Percentiles rank a stretch among this genome's conserved stretches.
phyloP scores from a whole-genome alignment of 306 rosid species.

The Vigna angularis region DNA sequence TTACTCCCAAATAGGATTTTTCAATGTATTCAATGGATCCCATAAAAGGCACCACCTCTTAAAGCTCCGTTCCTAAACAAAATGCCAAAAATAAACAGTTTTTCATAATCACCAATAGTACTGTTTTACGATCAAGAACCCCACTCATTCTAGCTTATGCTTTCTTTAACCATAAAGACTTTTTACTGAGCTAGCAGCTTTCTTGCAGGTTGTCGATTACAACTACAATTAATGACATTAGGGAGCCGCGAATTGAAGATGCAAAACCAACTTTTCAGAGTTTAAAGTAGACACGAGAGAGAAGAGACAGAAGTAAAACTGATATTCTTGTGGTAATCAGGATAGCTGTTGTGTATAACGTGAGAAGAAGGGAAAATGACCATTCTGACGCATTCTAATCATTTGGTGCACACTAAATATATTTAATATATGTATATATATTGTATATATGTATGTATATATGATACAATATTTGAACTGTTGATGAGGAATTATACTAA shows the following conservation, averaged over 20 bases:
- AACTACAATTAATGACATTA: neutral
- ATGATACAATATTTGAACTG: constrained; percentile 37
- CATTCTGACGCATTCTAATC: constrained; percentile 35
- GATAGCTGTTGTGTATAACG: constrained; percentile 10
- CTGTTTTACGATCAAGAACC: neutral
- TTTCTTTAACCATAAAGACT: neutral
- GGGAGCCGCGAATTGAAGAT: neutral
- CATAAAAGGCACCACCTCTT: too few species aligned
- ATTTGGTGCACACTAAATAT: constrained; percentile 35
- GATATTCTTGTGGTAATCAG: constrained; percentile 24
- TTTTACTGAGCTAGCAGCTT: neutral
- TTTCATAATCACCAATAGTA: too few species aligned
- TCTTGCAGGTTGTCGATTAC: neutral
- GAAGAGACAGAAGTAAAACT: neutral
- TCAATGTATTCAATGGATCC: too few species aligned
- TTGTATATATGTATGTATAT: neutral
- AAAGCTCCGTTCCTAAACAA: too few species aligned
- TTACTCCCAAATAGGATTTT: too few species aligned
- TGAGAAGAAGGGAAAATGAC: constrained; percentile 32
- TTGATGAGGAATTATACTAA: constrained; percentile 39
- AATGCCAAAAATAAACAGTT: too few species aligned
- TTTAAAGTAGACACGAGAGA: constrained; percentile 3
- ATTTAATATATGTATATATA: neutral
- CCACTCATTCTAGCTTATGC: neutral
- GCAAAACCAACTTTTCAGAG: constrained; percentile 21